These are phyloP conservation scores for Tilletia horrida DNA, from an alignment of 1,284 basidiomycete species.

Conservation along the genomic window DNA sequence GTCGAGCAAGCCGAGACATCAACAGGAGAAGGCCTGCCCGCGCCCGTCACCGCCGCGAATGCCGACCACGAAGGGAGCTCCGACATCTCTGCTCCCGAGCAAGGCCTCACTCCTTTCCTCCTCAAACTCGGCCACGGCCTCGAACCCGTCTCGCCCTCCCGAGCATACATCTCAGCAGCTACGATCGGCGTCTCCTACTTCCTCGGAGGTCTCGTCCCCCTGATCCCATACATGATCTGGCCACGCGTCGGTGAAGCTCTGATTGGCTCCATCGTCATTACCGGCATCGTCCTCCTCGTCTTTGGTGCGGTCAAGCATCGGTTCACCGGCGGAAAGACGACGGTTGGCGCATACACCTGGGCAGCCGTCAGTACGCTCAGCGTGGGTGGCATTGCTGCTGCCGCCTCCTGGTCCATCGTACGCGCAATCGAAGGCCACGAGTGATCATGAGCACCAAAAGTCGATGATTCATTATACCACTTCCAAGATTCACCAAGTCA, in stretches of 20 bases:
- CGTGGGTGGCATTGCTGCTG: constrained; percentile 85
- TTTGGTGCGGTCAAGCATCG: constrained; percentile 44
- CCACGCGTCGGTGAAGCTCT: constrained; percentile 33
- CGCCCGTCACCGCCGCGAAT: constrained; percentile 1
- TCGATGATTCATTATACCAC: not conserved
- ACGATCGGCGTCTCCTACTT: constrained; percentile 46
- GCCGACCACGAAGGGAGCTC: not conserved
- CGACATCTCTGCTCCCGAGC: constrained; percentile 16
- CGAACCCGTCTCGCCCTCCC: constrained; percentile 42
- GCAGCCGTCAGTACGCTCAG: constrained; percentile 84
- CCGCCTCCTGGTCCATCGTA: constrained; percentile 81
- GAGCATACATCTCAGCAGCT: constrained; percentile 41
- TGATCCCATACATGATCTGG: constrained; percentile 47
- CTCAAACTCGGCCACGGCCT: constrained; percentile 42
- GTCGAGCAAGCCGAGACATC: constrained; percentile 15
- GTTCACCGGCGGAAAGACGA: constrained; percentile 38
- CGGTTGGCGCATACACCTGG: constrained; percentile 61
- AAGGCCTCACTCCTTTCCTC: constrained; percentile 46
- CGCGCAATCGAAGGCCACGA: constrained; percentile 64
- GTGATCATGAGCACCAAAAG: too few species aligned
- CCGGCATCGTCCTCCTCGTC: constrained; percentile 40
- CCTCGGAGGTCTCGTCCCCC: constrained; percentile 40
- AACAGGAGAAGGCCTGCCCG: not conserved
- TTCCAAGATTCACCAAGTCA: too few species aligned
- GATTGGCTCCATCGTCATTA: constrained; percentile 38